Base-by-base conservation (phyloP, 139 green algal genomes). In the Desmodesmus armatus region DNA sequence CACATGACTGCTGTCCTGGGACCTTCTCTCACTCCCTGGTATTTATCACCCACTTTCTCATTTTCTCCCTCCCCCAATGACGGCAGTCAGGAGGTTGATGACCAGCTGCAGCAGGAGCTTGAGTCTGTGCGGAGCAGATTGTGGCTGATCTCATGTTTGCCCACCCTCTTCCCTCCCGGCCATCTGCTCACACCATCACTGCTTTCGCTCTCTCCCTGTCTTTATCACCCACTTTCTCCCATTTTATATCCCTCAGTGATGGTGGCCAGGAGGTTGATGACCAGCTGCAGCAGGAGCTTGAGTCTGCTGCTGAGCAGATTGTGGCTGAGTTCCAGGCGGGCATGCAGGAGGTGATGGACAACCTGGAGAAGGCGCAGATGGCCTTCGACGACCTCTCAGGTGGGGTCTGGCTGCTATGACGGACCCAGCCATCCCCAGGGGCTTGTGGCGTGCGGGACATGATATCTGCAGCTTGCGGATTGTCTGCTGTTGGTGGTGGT, bases 281-380 rank as follows among this genome's bases (percentile, higher is more conserved):
- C 9, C 49, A 49, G 29, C 5, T 89, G 58, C 5, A 40, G 3
- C 78, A 89, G 49, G 84, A 86, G 75, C n/a, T 94, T 63, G 90
- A 92, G 65, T 82, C 89, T 58, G 77, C 92, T 37, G 90, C 94
- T 15, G 89, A 96, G 47, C 89, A 95, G 25, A 91, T 98, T 41
- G 86, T 96, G n/a, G 63, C 93, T 35, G 85, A 95, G 31, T 98
- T 97, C 79, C 87, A 97, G 86, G 84, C 96, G 75, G 70, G 97
- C 77, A 97, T 97, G 96, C 82, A 43, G 27, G 49, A 86, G 77
- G 87, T 94, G n/a, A 92, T 96, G 90, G 92, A 96, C 62, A 96
- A 95, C 84, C 73, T 98, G 69, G 90, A 97, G 37, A 80, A 69
- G 27, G 91, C 88, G 0, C 87, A 93, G 85, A 40, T 85, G 49